phyloP scores from a whole-genome alignment of 176 grass and related monocot species.

The bread wheat (Triticum aestivum) region IWGSC_CS_RefSeq_v2.1 NC_057796.1:207011069-207011568 shows the following conservation, averaged over 20 bases:
- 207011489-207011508: neutral
- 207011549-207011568: neutral
- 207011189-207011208: neutral
- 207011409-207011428: neutral
- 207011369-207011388: neutral
- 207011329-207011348: neutral
- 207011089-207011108: neutral
- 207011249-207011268: neutral
- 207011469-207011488: neutral
- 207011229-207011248: neutral
- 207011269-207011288: neutral
- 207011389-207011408: neutral
- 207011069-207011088: neutral
- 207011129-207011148: neutral
- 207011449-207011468: neutral
- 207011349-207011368: slow-evolving; percentile 2
- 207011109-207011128: neutral
- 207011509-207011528: slow-evolving; percentile 18
- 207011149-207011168: neutral
- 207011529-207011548: neutral
- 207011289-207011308: neutral
- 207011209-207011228: neutral
- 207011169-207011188: neutral
- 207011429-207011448: neutral
- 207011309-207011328: neutral